Base-by-base conservation (phyloP, 31 red algal genomes). In the Porphyra umbilicalis region DNA sequence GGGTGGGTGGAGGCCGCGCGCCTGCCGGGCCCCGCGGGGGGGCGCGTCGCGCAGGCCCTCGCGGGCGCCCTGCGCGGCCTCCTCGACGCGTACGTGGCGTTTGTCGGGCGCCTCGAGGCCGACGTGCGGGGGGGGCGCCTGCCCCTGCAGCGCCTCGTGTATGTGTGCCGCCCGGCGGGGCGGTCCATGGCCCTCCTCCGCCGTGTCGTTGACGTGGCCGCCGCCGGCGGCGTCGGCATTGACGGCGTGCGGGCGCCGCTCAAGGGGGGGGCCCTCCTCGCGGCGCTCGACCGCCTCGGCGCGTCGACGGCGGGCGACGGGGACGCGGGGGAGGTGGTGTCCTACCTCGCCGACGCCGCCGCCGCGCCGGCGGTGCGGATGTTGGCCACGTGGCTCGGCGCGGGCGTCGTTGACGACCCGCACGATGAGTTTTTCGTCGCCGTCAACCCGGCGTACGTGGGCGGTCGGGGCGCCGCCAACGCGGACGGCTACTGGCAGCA, bases 381-480 rank as follows among this genome's bases (percentile, higher is more conserved):
- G 6, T 75, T 91, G 31, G 84, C 83, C 39, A 77, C 78, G 0
- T 91, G 89, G 89, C 76, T 86, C 9, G 36, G 71, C 32, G 80
- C 39, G 35, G 89, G 89, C 79, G 33, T 83, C 36, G 33, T 91
- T 0, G 77, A 91, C 35, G 89, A 91, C 57, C 71, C 83, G 39
- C 78, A 82, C 38, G 29, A 76, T n/a, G 89, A 91, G 80, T 86
- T 91, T 39, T 91, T 91, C 78, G 80, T 91, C 33, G 39, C 46
- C 8, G 78, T 86, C 16, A 85, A 86, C 81, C 35, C 74, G 35
- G 67, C 75, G 35, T 77, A 35, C 31, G 77, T 78, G 38, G 29
- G 36, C 0, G 34, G 16, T 20, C 78, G 71, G n/a, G 82, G 68
- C 35, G 74, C 35, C 9, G 84, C 83, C 30, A 77, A 80, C 34